Base-by-base conservation (phyloP, 169 alveolate genomes). In the Eimeria acervulina region DNA sequence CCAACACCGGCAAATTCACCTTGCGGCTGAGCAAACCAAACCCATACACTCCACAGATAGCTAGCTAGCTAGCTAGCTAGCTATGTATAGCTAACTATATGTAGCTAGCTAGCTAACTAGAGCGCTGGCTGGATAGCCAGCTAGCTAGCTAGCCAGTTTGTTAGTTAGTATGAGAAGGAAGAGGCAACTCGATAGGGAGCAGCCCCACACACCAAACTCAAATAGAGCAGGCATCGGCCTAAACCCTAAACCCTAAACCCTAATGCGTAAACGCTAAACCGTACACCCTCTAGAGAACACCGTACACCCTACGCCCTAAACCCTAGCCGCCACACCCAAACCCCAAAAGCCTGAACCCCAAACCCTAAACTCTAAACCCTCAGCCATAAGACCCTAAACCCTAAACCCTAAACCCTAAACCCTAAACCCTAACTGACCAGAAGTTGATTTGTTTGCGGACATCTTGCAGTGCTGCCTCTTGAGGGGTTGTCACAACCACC, bases 381-480 rank as follows among this genome's bases (percentile, higher is more conserved):
- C 55, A 47, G 5, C 55, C 12, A 5, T 47, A 47, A 47, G 12
- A 47, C 55, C 55, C 55, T 47, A 47, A 47, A 47, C 55, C 55
- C 55, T 28, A 28, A 47, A 44, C 63, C 63, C 40, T 98, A 97
- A 76, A 97, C 97, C 93, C 95, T 95, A 8, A 97, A 36, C 70
- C 40, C 70, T 31, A 83, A n/a, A 33, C 17, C 90, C 90, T 8
- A 31, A 38, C 78, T 51, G 40, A 95, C 96, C 99, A 99, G 95
- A 99, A 99, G 95, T 98, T 98, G 95, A 99, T 97, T 96, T 99
- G 99, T 94, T 98, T 98, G 70, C 99, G 98, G 38, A 98, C 99
- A 95, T 98, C 99, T 84, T 97, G 98, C 40, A 98, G 95, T 15
- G 99, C 96, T 10, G 98, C 98, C 95, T 99, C 99, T 90, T 99